Base-by-base conservation (phyloP, 305 asterid species). In the Solanum hybrid region DNA sequence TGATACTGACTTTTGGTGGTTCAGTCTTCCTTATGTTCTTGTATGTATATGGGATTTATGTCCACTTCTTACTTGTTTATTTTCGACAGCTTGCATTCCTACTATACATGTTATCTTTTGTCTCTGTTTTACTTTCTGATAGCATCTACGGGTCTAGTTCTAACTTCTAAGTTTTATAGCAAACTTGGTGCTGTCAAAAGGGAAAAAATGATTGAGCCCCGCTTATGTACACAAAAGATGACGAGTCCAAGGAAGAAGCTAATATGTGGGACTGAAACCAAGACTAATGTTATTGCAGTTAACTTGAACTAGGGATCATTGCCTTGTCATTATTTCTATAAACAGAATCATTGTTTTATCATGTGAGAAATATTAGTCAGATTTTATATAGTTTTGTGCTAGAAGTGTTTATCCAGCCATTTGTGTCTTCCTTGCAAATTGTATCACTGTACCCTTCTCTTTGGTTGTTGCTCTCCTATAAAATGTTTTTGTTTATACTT, bases 11-110 rank as follows among this genome's bases (percentile, higher is more conserved):
- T 89, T 89, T 34, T 97, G 99, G 99, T 97, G 99, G 99, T 89
- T 51, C 91, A 92, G 92, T 87, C 99, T 96, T 91, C 98, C 96
- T 33, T 96, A 93, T 89, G 98, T 95, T 90, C 95, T 96, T 37
- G 99, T 97, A 96, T 86, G 98, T 93, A 78, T 6, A 92, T 89
- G 20, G 31, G 90, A 86, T 69, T 78, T 69, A 57, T 89, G 69
- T 61, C 77, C 33, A 26, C 89, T 79, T 64, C 28, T 29, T 33
- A 74, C 46, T 86, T 91, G 20, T 36, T 89, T 89, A 83, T 89
- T 89, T 87, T 36, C 80, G n/a, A 9, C 80, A 80, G 76, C 29
- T 85, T 57, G 75, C 80, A 8, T 90, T 46, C 57, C 46, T 89
- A 78, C 80, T 42, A 40, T 40, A 22, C 35, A 14, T 71, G 57